phyloP scores from a whole-genome alignment of 495 filamentous ascomycete species.

The Xylaria curta region DNA sequence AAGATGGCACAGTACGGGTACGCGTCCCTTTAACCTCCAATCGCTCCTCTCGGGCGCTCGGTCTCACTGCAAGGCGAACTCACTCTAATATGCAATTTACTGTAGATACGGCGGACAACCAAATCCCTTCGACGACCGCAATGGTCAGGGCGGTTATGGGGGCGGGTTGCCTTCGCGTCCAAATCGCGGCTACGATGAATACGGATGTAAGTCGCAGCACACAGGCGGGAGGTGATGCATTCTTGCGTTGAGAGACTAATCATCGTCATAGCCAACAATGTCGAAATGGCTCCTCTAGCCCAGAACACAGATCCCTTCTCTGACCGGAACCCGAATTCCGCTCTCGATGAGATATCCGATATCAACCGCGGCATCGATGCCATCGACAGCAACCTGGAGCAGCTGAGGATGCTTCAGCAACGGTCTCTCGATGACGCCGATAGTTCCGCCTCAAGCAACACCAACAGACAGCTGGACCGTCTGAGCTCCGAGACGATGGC shows the following conservation, averaged over 20 bases:
- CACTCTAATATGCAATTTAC: conserved; percentile 34
- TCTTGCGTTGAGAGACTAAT: conserved; percentile 25
- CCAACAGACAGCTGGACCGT: conserved; percentile 63
- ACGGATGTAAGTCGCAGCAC: conserved; percentile 50
- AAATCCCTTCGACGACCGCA: conserved; percentile 61
- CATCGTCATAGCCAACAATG: conserved; percentile 48
- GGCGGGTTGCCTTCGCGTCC: conserved; percentile 47
- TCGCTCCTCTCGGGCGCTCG: background rate
- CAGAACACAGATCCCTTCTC: conserved; percentile 53
- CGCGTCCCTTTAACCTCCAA: conserved; percentile 27
- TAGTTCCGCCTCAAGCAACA: conserved; percentile 54
- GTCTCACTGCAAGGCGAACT: background rate
- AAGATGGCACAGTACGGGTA: conserved; percentile 52
- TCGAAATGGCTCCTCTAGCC: conserved; percentile 69
- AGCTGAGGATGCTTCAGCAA: conserved; percentile 64
- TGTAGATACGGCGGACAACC: conserved; percentile 52
- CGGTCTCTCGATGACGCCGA: conserved; percentile 66
- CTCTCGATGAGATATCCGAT: conserved; percentile 82
- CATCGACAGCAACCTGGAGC: conserved; percentile 68
- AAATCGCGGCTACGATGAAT: conserved; percentile 53
- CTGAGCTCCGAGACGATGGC: conserved; percentile 76
- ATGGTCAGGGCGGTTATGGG: conserved; percentile 41
- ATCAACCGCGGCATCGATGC: conserved; percentile 78
- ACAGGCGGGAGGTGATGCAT: background rate
- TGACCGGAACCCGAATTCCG: conserved; percentile 66